These are phyloP conservation scores for Boletus tylopilopsis DNA, from an alignment of 768 basidiomycete genomes.

Conservation along the genomic window DNA sequence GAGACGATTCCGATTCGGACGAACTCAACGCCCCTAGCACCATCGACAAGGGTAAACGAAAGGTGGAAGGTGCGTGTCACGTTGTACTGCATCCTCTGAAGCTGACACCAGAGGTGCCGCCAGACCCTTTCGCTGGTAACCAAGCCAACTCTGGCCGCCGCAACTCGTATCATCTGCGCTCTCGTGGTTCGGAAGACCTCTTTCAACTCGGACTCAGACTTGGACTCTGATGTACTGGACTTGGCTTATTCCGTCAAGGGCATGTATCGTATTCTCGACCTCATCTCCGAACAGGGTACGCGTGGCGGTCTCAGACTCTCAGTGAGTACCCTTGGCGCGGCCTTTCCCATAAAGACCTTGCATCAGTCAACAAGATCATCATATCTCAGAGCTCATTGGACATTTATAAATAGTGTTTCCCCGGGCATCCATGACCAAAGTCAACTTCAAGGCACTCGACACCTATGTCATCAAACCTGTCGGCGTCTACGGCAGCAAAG, in stretches of 20 bases:
- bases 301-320: conserved; percentile 47
- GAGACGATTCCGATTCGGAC: background rate
- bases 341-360: no score
- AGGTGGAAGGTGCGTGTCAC: conserved; percentile 12
- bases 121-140: conserved; percentile 7
- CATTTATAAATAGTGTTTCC: conserved; percentile 44
- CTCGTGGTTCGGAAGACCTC: background rate
- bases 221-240: conserved; percentile 17
- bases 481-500: conserved; percentile 55
- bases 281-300: conserved; percentile 49
- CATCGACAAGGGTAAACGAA: conserved; percentile 22
- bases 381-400: conserved; percentile 49
- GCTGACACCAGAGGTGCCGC: background rate
- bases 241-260: conserved; percentile 35
- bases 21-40: background rate
- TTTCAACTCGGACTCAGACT: conserved; percentile 7
- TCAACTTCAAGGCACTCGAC: conserved; percentile 55
- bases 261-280: conserved; percentile 52
- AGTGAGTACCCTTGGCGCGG: conserved; percentile 40
- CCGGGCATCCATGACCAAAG: conserved; percentile 52
- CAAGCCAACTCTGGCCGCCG: background rate
- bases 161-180: background rate
- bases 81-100: no score
- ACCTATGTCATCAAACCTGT: conserved; percentile 43
- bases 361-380: conserved; percentile 58